Conservation (phyloP, 108 stramenopile species). For the Nitzschia inconspicua region DNA sequence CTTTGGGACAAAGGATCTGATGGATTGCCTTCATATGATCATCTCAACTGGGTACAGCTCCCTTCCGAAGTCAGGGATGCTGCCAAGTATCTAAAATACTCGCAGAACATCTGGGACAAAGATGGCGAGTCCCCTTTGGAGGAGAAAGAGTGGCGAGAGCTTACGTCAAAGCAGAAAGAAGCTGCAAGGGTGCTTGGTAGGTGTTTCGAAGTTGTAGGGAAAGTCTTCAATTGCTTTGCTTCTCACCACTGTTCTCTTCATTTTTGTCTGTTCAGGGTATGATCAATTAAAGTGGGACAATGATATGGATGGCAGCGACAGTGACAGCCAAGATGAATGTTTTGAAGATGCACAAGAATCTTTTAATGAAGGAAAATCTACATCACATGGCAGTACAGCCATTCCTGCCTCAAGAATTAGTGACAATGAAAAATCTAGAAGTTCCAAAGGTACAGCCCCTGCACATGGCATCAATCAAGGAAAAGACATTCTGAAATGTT, state of each 20-base stretch:
- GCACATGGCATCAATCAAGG: neutral
- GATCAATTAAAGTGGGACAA: conserved; percentile 34
- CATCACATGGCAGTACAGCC: neutral
- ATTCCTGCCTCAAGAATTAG: neutral
- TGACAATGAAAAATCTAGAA: too few relatives aligned
- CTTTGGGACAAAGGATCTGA: conserved; percentile 29
- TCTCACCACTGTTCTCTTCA: too few relatives aligned
- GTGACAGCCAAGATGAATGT: neutral
- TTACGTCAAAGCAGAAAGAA: conserved; percentile 29
- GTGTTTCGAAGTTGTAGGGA: conserved; percentile 32
- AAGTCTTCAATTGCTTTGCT: too few relatives aligned
- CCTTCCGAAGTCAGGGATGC: conserved; percentile 22
- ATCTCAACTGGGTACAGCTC: conserved; percentile 29
- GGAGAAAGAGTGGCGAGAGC: conserved; percentile 33
- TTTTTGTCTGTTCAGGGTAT: conserved; percentile 26
- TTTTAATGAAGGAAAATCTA: too few relatives aligned
- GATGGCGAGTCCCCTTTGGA: neutral
- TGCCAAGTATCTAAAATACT: conserved; percentile 45
- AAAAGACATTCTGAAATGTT: neutral
- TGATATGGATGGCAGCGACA: neutral
- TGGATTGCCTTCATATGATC: conserved; percentile 14
- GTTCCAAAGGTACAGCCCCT: too few relatives aligned
- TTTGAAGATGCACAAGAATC: neutral
- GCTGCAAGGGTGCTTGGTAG: conserved; percentile 30
- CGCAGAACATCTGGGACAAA: conserved; percentile 33